Base-by-base conservation (phyloP, 2,329 filamentous ascomycete species). In the Xylariaceae sp. region DNA sequence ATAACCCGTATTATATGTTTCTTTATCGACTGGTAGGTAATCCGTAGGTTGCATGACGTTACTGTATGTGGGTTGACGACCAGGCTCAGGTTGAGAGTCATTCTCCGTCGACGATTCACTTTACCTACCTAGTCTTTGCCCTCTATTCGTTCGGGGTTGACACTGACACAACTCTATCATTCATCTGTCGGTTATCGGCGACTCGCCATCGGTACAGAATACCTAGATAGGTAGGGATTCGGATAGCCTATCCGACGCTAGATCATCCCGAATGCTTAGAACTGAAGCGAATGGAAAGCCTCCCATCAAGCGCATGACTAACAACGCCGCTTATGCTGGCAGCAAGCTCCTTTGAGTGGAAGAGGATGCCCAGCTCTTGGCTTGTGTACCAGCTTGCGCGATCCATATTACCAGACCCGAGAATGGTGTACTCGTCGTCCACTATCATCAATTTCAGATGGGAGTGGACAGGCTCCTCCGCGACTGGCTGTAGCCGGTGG, bases 381-480 rank as follows among this genome's bases (percentile, higher is more conserved):
- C 88, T 92, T 4, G 90, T 94, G 73, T 84, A 92, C 88, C 89
- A 94, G 70, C 88, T 92, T 6, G 90, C 89, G 1, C 90, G 82
- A 74, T 95, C 90, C 80, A 92, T 84, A 70, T 95, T 95, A 1
- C 89, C 90, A 15, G 88, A 92, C 0, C 90, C 90, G 2, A 94
- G 75, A 0, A 94, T 78, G 1, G 87, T 77, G 17, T 85, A 83
- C 62, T 85, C 78, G 1, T 78, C 78, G 70, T 95, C 90, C 2
- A 93, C 82, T 56, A 92, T 79, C 0, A 84, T 88, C 69, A 92
- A 80, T 73, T 95, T 95, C 59, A 93, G 77, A 74, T 95, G 90
- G 3, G 85, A 87, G 56, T 90, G 86, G 2, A 88, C 83, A 0
- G 89, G 88, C 68, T 89, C 85, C 15, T 81, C 77, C 34, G 57